phyloP scores from a whole-genome alignment of 1,284 basidiomycete species.

The Trametes polyzona region DNA sequence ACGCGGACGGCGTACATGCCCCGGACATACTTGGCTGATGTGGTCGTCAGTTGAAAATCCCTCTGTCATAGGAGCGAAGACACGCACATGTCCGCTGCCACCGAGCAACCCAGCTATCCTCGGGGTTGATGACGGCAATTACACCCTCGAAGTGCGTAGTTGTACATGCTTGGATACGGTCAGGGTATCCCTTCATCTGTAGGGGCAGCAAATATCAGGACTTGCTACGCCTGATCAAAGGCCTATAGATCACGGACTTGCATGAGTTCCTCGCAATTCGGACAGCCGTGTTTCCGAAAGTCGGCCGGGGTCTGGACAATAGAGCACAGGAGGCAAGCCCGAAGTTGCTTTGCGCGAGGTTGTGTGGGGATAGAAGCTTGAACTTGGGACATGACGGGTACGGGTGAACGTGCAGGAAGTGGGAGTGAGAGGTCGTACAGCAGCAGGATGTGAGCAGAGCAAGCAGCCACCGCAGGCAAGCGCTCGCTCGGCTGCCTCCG shows the following conservation, averaged over 20 bases:
- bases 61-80: background rate
- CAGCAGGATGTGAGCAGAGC: background rate
- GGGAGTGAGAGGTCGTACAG: background rate
- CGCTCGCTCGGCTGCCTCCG: slow-evolving; percentile 16
- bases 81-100: slow-evolving; percentile 89
- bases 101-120: slow-evolving; percentile 92
- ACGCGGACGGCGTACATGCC: slow-evolving; percentile 91
- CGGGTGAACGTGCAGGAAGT: background rate
- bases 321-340: slow-evolving; percentile 93
- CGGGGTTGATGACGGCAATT: slow-evolving; percentile 87
- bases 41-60: background rate
- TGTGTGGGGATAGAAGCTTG: slow-evolving; percentile 58
- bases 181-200: slow-evolving; percentile 88
- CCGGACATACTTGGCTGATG: slow-evolving; percentile 78
- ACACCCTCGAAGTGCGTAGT: slow-evolving; percentile 95
- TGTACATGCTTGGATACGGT: slow-evolving; percentile 87
- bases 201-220: background rate
- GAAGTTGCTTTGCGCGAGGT: slow-evolving; percentile 71
- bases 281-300: slow-evolving; percentile 88
- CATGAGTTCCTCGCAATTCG: slow-evolving; percentile 96
- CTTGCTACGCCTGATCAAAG: background rate
- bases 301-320: slow-evolving; percentile 86
- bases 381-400: slow-evolving; percentile 30
- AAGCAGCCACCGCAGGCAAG: background rate
- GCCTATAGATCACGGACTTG: slow-evolving; percentile 57